Evolutionary conservation across 805 yeast species (phyloP).

Genomic region (Starmerella vaccinii): DNA sequence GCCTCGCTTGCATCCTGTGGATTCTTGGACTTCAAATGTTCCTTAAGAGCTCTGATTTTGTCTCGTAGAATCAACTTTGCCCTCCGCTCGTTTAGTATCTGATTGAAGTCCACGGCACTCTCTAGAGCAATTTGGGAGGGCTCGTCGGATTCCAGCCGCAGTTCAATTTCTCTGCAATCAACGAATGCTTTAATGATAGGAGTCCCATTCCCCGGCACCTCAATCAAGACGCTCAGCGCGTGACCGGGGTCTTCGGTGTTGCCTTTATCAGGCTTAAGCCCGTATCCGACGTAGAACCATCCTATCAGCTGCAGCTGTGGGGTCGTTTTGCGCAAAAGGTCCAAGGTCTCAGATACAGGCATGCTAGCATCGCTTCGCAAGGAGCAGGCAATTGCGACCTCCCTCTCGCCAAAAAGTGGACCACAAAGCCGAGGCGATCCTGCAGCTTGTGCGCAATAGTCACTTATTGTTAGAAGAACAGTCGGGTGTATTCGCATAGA

Average conservation of each 20-base stretch:
- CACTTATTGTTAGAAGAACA: constrained; percentile 2
- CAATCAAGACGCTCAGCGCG: not conserved
- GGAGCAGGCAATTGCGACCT: not conserved
- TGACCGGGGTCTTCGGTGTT: too few relatives aligned
- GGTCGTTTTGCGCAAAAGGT: not conserved
- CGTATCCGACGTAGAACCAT: constrained; percentile 5
- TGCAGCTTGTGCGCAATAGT: not conserved
- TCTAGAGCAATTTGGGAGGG: constrained; percentile 4
- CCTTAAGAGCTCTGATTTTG: not conserved
- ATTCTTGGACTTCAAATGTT: not conserved
- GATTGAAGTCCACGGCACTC: not conserved
- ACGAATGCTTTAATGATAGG: not conserved
- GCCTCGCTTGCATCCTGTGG: not conserved
- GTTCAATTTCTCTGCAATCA: not conserved
- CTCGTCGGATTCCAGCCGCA: not conserved
- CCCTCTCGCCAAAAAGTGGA: constrained; percentile 4
- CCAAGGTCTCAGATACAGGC: constrained; percentile 7
- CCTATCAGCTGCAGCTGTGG: constrained; percentile 2
- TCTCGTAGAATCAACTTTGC: constrained; percentile 6
- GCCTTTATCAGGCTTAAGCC: constrained; percentile 7
- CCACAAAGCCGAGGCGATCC: not conserved
- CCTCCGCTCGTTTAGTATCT: not conserved
- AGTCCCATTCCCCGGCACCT: not conserved
- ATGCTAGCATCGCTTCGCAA: not conserved
- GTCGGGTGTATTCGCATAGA: not conserved